Evolutionary conservation across 1,284 basidiomycete species (phyloP).

Genomic region (Leccinum subfulvum): DNA sequence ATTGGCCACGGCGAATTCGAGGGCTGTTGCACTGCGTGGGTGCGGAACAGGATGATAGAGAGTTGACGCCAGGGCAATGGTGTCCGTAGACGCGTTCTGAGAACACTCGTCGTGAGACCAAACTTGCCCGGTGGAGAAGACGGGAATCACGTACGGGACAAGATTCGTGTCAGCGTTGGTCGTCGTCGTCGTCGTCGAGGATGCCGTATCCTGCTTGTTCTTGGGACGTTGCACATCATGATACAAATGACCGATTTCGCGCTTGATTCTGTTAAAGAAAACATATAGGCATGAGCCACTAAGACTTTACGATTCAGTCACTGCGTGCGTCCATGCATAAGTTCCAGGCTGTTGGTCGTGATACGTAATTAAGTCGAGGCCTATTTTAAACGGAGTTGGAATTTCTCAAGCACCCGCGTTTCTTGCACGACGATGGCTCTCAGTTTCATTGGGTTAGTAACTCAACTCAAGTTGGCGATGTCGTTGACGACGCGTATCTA

Average conservation of each 20-base stretch:
- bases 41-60: not conserved
- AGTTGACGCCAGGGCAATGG: too few species aligned
- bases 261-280: conserved; percentile 55
- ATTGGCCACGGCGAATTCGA: conserved; percentile 50
- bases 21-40: conserved; percentile 31
- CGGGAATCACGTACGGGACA: conserved; percentile 14
- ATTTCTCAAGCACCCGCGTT: not conserved
- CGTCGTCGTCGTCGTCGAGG: conserved; percentile 11
- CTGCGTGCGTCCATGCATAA: too few species aligned
- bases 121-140: conserved; percentile 12
- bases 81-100: conserved; percentile 35
- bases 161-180: conserved; percentile 29
- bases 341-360: too few species aligned
- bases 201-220: conserved; percentile 39
- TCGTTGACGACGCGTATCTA: conserved; percentile 31
- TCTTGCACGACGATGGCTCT: conserved; percentile 51
- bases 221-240: conserved; percentile 78
- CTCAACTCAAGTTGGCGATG: not conserved
- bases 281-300: too few species aligned
- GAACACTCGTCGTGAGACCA: not conserved
- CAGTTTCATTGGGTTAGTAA: conserved; percentile 64
- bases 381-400: too few species aligned
- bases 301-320: too few species aligned
- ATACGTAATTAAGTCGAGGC: too few species aligned
- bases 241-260: conserved; percentile 89